These are phyloP conservation scores for Neonectria magnoliae DNA, from an alignment of 2,329 filamentous ascomycete genomes.

Conservation along the genomic window DNA sequence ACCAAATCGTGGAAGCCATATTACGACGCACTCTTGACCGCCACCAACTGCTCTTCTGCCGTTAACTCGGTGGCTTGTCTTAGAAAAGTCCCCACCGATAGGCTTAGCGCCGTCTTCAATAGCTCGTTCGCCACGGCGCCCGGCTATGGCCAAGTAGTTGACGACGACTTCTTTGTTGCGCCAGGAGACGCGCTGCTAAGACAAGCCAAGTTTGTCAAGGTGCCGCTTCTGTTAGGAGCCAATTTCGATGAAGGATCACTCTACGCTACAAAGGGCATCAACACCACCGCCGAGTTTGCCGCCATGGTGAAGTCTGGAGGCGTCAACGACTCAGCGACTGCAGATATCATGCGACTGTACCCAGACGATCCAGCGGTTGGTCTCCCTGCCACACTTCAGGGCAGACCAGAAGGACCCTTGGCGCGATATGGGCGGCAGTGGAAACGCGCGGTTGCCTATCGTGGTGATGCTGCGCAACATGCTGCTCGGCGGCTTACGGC, in stretches of 20 bases:
- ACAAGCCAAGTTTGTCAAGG: slow-evolving; percentile 26
- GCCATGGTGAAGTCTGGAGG: neutral
- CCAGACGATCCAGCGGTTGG: neutral
- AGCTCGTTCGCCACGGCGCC: slow-evolving; percentile 5
- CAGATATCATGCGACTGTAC: neutral
- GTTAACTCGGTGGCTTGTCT: slow-evolving; percentile 10
- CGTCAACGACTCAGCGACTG: neutral
- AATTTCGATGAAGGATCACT: slow-evolving; percentile 27
- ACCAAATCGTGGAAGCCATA: neutral
- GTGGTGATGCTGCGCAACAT: slow-evolving; percentile 1
- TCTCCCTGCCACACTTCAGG: neutral
- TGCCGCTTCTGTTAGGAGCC: slow-evolving; percentile 24
- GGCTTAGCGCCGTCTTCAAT: slow-evolving; percentile 20
- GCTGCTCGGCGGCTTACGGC: slow-evolving; percentile 1
- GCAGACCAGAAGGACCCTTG: slow-evolving; percentile 26
- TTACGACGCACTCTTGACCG: slow-evolving; percentile 12
- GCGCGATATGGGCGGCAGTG: slow-evolving; percentile 44
- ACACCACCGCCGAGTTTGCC: slow-evolving; percentile 17
- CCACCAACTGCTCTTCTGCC: slow-evolving; percentile 10
- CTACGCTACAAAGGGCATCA: slow-evolving; percentile 20
- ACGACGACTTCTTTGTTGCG: slow-evolving; percentile 24
- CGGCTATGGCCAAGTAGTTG: slow-evolving; percentile 21
- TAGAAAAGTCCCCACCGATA: slow-evolving; percentile 3
- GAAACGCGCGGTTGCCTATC: slow-evolving; percentile 9
- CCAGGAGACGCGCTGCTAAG: neutral